Evolutionary conservation across 176 grass and related monocot genomes (phyloP), one percentile per base, ranked within the genome.

Genomic region (Typha latifolia): DNA sequence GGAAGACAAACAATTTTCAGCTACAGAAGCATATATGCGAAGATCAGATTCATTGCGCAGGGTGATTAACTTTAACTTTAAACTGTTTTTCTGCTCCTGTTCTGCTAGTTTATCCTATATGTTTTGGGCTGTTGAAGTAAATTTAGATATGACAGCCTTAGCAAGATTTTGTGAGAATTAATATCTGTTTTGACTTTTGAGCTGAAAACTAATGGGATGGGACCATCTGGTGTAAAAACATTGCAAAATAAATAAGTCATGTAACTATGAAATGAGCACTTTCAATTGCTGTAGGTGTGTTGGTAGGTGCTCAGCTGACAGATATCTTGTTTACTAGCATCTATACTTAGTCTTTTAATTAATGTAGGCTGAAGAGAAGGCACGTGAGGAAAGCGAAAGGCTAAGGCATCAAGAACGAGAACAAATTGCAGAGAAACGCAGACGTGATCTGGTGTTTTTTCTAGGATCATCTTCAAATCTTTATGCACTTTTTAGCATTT

Each of bases 341-440:
- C 27, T 29, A 1, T 29, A 29, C 27, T 29, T 2, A 29, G 27
- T 29, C 27, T 29, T 29, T 29, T 29, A 29, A 2, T 29, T 29
- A 29, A 86, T 56, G 16, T 82, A 99, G 94, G 94, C 94, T 74
- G 94, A 99, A 71, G 80, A 99, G 70, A 99, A 90, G 73, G 86
- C 87, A 71, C 94, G 77, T 53, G 94, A 93, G 79, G 94, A 99
- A 75, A 99, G 89, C 49, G 94, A 99, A 69, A 93, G 74, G 72
- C 63, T 93, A 72, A 82, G 86, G 61, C 88, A 93, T 51, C 86
- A 87, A 78, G 89, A 93, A 64, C 82, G 86, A 62, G 94, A 99
- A 53, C 67, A 86, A 72, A 88, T 86, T 76, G 77, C 77, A 51
- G 94, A 93, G 76, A 99, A 99, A 66, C 85, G 86, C 48, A 93